Percentiles rank a stretch among this genome's conserved stretches.
phyloP scores from a whole-genome alignment of 75 land plant genomes.

The Picea sitchensis region DNA sequence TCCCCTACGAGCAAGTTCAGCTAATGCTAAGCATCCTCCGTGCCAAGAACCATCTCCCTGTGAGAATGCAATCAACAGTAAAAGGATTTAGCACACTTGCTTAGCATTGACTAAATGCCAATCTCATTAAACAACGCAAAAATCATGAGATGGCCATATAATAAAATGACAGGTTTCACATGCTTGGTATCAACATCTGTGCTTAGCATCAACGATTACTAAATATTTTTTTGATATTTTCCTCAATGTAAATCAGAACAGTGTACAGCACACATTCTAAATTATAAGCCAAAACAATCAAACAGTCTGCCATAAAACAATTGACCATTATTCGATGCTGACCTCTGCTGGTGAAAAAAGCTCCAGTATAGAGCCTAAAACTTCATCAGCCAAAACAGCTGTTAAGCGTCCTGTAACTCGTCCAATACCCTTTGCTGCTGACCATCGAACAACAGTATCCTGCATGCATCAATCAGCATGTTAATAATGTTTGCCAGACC shows the following conservation, averaged over 20 bases:
- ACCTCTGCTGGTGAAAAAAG: conserved; percentile 84
- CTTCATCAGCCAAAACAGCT: conserved; percentile 73
- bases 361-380: conserved; percentile 84
- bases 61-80: neutral
- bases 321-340: neutral
- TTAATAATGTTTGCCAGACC: too few relatives aligned
- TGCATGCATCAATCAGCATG: conserved; percentile 16
- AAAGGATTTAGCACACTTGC: neutral
- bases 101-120: neutral
- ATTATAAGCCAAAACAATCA: neutral
- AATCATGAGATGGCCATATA: neutral
- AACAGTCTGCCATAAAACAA: neutral
- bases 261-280: neutral
- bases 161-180: neutral
- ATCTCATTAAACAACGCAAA: neutral
- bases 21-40: conserved; percentile 99
- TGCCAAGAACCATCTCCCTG: conserved; percentile 99
- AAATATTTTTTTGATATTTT: neutral
- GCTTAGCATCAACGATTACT: neutral
- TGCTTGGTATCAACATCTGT: neutral
- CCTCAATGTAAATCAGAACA: neutral
- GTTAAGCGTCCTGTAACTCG: conserved; percentile 83
- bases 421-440: conserved; percentile 98
- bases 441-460: conserved; percentile 99
- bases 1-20: conserved; percentile 99